Conservation (phyloP, 345 rosid species). For the Barbarea vulgaris region DNA sequence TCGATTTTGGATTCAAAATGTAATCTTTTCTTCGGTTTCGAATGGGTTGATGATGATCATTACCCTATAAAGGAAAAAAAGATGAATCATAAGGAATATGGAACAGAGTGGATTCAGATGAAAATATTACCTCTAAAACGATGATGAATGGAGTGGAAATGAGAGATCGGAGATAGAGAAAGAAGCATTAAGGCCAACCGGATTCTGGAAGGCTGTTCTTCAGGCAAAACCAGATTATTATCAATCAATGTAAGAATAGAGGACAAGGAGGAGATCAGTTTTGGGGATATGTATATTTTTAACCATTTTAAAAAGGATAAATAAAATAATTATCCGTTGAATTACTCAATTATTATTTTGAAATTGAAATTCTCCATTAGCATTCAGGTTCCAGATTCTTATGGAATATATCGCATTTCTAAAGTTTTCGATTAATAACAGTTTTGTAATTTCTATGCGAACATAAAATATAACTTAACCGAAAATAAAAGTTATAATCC, state of each 20-base stretch:
- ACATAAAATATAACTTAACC: no score
- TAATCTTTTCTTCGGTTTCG: not conserved
- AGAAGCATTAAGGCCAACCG: slow-evolving; percentile 19
- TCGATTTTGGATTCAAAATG: slow-evolving; percentile 20
- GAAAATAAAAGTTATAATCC: no score
- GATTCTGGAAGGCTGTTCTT: slow-evolving; percentile 20
- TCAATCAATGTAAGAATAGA: slow-evolving; percentile 21
- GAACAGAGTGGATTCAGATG: not conserved
- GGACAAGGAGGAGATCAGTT: slow-evolving; percentile 19
- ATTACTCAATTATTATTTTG: not conserved
- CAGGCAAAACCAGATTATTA: slow-evolving; percentile 25
- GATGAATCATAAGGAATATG: not conserved
- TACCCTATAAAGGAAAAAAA: not conserved
- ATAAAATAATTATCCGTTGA: not conserved
- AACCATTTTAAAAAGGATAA: slow-evolving; percentile 7
- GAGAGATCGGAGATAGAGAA: slow-evolving; percentile 33
- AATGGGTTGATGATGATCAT: slow-evolving; percentile 31
- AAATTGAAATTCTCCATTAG: not conserved
- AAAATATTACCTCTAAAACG: slow-evolving; percentile 23
- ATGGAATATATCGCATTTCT: not conserved
- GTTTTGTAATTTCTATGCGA: no score
- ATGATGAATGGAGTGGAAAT: not conserved
- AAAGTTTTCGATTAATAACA: not conserved
- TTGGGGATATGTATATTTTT: slow-evolving; percentile 21
- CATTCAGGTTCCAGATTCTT: not conserved